These are phyloP conservation scores for Fusarium incarnatum DNA, from an alignment of 2,329 filamentous ascomycete genomes.

Conservation along the genomic window DNA sequence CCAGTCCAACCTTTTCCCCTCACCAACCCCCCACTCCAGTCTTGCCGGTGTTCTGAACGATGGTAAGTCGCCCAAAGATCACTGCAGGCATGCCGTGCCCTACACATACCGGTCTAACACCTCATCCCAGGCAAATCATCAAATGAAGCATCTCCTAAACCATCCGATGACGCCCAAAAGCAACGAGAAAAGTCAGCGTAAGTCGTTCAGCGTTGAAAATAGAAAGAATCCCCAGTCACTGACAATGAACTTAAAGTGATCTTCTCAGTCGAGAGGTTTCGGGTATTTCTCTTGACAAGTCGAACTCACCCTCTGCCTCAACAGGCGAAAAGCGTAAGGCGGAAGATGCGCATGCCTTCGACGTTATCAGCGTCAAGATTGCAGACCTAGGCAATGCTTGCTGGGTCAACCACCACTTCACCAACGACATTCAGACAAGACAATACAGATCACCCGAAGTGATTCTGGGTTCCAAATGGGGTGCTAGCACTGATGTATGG, in stretches of 20 bases:
- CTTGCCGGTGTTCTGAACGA: slow-evolving; percentile 88
- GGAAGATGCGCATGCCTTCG: slow-evolving; percentile 68
- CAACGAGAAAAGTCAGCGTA: slow-evolving; percentile 95
- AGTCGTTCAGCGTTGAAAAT: slow-evolving; percentile 51
- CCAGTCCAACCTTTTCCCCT: slow-evolving; percentile 76
- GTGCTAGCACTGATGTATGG: slow-evolving; percentile 99
- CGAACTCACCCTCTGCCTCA: slow-evolving; percentile 61
- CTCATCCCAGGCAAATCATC: slow-evolving; percentile 50
- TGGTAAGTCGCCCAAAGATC: slow-evolving; percentile 61
- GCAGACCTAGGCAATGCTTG: slow-evolving; percentile 98
- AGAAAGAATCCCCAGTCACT: not conserved
- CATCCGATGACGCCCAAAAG: slow-evolving; percentile 74
- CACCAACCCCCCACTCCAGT: slow-evolving; percentile 75
- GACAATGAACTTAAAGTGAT: slow-evolving; percentile 67
- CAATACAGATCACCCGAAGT: slow-evolving; percentile 98
- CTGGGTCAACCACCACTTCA: slow-evolving; percentile 99
- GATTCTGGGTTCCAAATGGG: slow-evolving; percentile 96
- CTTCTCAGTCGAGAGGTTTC: slow-evolving; percentile 93
- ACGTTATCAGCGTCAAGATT: slow-evolving; percentile 98
- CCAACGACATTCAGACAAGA: slow-evolving; percentile 97
- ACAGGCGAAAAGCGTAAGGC: slow-evolving; percentile 71
- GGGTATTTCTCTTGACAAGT: slow-evolving; percentile 90
- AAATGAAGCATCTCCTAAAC: slow-evolving; percentile 63
- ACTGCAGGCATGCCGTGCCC: not conserved
- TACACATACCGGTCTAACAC: slow-evolving; percentile 21